Conservation (phyloP, 805 yeast species). For the Ogataea corticis region DNA sequence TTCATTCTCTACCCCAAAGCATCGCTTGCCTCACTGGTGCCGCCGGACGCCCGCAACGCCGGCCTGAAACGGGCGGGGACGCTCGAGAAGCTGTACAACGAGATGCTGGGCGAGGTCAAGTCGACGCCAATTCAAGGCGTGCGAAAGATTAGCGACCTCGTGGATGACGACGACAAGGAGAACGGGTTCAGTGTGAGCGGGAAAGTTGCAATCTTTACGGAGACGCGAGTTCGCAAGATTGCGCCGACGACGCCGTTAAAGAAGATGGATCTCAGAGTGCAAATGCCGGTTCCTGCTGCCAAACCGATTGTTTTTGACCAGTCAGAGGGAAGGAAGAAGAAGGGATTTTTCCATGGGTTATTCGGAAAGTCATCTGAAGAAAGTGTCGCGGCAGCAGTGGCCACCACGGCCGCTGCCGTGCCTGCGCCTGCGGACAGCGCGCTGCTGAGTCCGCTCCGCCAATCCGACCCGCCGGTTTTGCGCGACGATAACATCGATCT, state of each 20-base stretch:
- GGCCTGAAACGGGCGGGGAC: constrained; percentile 11
- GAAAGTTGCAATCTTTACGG: constrained; percentile 47
- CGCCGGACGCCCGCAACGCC: not conserved
- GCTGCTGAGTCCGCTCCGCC: not conserved
- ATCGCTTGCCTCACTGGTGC: constrained; percentile 32
- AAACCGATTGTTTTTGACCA: not conserved
- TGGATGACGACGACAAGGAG: constrained; percentile 21
- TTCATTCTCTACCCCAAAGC: constrained; percentile 36
- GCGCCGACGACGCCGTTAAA: constrained; percentile 71
- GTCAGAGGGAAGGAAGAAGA: constrained; percentile 7
- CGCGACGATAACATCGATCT: constrained; percentile 50
- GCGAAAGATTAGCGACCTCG: constrained; percentile 21
- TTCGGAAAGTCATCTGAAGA: not conserved
- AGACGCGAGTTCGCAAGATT: constrained; percentile 44
- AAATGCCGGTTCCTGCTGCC: constrained; percentile 19
- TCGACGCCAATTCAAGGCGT: constrained; percentile 37
- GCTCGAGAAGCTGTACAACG: constrained; percentile 28
- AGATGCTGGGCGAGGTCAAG: constrained; percentile 31
- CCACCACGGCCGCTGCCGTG: not conserved
- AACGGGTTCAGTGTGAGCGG: constrained; percentile 53
- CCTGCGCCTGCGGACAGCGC: not conserved
- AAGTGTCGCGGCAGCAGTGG: not conserved
- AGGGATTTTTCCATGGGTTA: constrained; percentile 12
- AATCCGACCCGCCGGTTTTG: constrained; percentile 2
- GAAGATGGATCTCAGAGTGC: constrained; percentile 48